Percentiles rank a stretch among this genome's conserved stretches.
Evolutionary conservation across 148 eudicot species (phyloP).

Genomic region (Rhododendron williamsianum): DNA sequence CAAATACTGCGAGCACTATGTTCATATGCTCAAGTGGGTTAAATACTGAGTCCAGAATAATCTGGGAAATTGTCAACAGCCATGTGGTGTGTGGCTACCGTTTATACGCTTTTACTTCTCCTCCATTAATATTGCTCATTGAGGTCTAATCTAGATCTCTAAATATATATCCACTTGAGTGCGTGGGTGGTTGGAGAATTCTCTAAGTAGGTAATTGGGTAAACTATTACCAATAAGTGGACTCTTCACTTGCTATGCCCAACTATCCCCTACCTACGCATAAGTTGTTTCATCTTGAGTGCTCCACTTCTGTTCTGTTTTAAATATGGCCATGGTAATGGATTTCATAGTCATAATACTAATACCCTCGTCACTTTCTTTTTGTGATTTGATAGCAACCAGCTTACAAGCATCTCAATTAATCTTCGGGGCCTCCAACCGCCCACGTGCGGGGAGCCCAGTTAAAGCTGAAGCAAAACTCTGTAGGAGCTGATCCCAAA

Average conservation of each 20-base stretch:
- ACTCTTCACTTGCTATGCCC: slow-evolving; percentile 16
- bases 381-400: background rate
- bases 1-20: background rate
- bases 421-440: too few relatives aligned
- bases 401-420: too few relatives aligned
- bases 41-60: background rate
- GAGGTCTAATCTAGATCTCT: background rate
- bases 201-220: background rate
- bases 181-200: background rate
- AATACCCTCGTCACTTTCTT: slow-evolving; percentile 18
- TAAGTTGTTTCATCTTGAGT: slow-evolving; percentile 17
- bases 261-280: background rate
- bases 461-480: too few relatives aligned
- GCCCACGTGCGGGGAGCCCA: background rate
- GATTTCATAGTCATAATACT: slow-evolving; percentile 43
- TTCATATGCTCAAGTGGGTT: background rate
- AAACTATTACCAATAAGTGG: slow-evolving; percentile 9
- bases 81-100: background rate
- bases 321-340: slow-evolving; percentile 27
- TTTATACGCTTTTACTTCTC: background rate
- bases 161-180: background rate
- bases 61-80: background rate
- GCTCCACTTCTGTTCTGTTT: slow-evolving; percentile 26
- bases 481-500: background rate
- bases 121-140: background rate